Conservation (phyloP, 2,329 filamentous ascomycete genomes). For the Colletotrichum acutatum region DNA sequence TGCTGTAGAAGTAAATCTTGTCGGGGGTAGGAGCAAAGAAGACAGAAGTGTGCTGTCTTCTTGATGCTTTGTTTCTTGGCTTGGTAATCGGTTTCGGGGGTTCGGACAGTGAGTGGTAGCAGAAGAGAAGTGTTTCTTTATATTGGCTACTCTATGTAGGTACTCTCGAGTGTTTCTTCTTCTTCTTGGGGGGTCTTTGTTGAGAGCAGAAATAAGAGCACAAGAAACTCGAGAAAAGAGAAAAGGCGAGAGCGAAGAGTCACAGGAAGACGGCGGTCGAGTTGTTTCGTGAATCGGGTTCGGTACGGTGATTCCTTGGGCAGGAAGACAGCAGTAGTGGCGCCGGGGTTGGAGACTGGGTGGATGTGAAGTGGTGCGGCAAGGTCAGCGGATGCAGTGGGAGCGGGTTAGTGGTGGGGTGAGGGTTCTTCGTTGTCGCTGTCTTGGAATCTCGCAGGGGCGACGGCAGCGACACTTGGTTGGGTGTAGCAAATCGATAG, state of each 20-base stretch:
- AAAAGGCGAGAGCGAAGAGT: constrained; percentile 15
- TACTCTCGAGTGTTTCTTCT: constrained; percentile 15
- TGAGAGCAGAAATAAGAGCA: constrained; percentile 9
- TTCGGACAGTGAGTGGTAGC: constrained; percentile 20
- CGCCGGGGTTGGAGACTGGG: constrained; percentile 13
- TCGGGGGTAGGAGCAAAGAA: neutral
- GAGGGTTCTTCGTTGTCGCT: neutral
- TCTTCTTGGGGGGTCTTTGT: neutral
- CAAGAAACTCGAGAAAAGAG: constrained; percentile 20
- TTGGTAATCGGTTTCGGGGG: constrained; percentile 17
- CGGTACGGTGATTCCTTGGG: constrained; percentile 23
- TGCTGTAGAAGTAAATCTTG: constrained; percentile 25
- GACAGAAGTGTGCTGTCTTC: constrained; percentile 11
- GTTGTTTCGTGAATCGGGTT: constrained; percentile 19
- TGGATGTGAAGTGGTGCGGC: constrained; percentile 14
- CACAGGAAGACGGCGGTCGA: constrained; percentile 12
- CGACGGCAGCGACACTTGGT: neutral
- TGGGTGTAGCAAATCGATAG: neutral
- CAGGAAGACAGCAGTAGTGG: constrained; percentile 28
- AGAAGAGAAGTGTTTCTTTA: constrained; percentile 32
- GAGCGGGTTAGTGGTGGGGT: constrained; percentile 26
- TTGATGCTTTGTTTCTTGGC: constrained; percentile 1
- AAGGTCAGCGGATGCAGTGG: constrained; percentile 27
- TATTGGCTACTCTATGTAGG: constrained; percentile 33
- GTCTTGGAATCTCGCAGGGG: neutral